phyloP scores from a whole-genome alignment of 2,329 filamentous ascomycete species.

The Aspergillus carbonarius region DNA sequence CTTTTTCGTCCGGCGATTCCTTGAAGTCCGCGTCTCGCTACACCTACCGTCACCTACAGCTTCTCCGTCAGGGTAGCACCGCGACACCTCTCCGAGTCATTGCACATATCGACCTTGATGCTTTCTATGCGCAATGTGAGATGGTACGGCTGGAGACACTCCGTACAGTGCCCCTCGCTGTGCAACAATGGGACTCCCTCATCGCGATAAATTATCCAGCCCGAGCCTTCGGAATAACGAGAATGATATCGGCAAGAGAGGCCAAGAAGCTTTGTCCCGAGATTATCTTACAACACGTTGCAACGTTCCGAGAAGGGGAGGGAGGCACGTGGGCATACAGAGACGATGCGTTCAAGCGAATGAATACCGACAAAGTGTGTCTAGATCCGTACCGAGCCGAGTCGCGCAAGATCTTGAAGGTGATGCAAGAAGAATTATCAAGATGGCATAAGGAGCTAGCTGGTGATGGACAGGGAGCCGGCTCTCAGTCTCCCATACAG shows the following conservation, averaged over 20 bases:
- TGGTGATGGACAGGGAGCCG: constrained; percentile 13
- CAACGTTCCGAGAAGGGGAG: constrained; percentile 90
- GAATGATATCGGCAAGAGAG: constrained; percentile 76
- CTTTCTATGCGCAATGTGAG: constrained; percentile 96
- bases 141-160: constrained; percentile 77
- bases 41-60: constrained; percentile 78
- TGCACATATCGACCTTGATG: constrained; percentile 92
- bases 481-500: constrained; percentile 22
- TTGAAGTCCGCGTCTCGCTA: constrained; percentile 62
- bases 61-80: constrained; percentile 69
- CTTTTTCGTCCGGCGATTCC: constrained; percentile 48
- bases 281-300: constrained; percentile 85
- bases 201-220: constrained; percentile 97
- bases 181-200: constrained; percentile 92
- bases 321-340: constrained; percentile 83
- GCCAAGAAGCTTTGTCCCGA: constrained; percentile 84
- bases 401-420: constrained; percentile 75
- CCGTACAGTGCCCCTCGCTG: constrained; percentile 78
- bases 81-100: constrained; percentile 80
- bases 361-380: constrained; percentile 88
- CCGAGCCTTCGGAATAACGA: constrained; percentile 72
- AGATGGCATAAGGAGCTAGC: constrained; percentile 29
- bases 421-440: constrained; percentile 73
- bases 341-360: constrained; percentile 73
- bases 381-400: constrained; percentile 87